Percentiles rank a stretch among this genome's conserved stretches.
These are phyloP conservation scores for Carex kokanica DNA, from an alignment of 176 grass and related monocot species.

Conservation along the genomic window DNA sequence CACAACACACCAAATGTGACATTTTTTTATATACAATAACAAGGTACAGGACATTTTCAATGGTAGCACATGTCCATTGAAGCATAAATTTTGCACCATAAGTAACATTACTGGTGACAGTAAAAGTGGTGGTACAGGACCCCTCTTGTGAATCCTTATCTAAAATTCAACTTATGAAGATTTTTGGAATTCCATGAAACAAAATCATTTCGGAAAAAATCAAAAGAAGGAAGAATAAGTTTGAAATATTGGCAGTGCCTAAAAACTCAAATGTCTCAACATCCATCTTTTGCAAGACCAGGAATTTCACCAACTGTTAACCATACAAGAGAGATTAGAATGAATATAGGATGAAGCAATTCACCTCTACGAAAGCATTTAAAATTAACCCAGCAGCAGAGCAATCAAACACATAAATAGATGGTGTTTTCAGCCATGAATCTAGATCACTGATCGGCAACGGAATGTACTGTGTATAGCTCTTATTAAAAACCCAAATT, in stretches of 20 bases:
- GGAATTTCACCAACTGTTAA: not conserved
- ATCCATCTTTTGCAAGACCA: slow-evolving; percentile 3
- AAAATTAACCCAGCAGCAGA: slow-evolving; percentile 85
- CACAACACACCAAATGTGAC: not conserved
- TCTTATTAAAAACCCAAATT: slow-evolving; percentile 99
- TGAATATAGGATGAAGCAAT: slow-evolving; percentile 14
- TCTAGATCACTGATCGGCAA: slow-evolving; percentile 90
- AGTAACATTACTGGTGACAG: not conserved
- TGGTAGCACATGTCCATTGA: not conserved
- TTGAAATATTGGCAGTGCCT: not conserved
- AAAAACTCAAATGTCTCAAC: not conserved
- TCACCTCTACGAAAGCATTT: slow-evolving; percentile 88
- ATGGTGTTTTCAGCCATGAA: slow-evolving; percentile 94
- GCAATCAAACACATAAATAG: slow-evolving; percentile 98
- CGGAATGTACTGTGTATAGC: slow-evolving; percentile 97
- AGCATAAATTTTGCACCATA: not conserved
- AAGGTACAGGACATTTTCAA: not conserved
- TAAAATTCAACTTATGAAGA: not conserved
- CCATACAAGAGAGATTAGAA: not conserved
- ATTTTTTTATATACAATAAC: not conserved
- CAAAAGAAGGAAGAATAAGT: not conserved
- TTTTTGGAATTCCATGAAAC: not conserved
- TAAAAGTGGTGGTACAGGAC: not conserved
- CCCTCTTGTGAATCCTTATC: not conserved
- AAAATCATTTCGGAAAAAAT: too few relatives aligned